Conservation (phyloP, 345 rosid species). For the Limnanthes douglasii region DNA sequence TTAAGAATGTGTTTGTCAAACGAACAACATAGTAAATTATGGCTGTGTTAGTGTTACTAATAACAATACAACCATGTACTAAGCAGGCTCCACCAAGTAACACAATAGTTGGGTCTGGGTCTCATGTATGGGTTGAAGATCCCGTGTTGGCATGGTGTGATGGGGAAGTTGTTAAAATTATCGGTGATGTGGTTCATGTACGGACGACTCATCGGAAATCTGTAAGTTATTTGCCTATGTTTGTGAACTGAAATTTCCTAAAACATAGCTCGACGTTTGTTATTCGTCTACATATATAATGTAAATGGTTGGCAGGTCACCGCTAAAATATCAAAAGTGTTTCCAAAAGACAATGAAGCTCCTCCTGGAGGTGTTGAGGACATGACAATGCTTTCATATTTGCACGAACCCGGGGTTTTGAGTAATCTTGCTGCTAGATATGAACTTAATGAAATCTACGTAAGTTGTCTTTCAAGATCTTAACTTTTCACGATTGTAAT, state of each 20-base stretch:
- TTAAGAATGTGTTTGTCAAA: too few relatives aligned
- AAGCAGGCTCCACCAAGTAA: conserved; percentile 76
- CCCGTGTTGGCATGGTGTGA: conserved; percentile 75
- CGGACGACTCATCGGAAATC: conserved; percentile 46
- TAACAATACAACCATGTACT: too few relatives aligned
- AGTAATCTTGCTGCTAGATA: conserved; percentile 91
- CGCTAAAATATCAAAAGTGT: conserved; percentile 52
- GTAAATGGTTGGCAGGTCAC: too few relatives aligned
- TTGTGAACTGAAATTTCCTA: too few relatives aligned
- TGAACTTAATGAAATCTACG: conserved; percentile 96
- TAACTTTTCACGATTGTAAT: neutral
- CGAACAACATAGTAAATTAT: too few relatives aligned
- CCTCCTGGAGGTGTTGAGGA: conserved; percentile 97
- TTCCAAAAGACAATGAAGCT: conserved; percentile 76
- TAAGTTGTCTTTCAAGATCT: conserved; percentile 27
- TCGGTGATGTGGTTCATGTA: conserved; percentile 65
- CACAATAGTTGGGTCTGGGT: conserved; percentile 84
- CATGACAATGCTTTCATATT: conserved; percentile 95
- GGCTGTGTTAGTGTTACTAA: too few relatives aligned
- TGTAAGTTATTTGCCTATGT: conserved; percentile 41
- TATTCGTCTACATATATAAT: too few relatives aligned
- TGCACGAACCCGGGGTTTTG: conserved; percentile 96
- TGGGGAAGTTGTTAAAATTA: conserved; percentile 76
- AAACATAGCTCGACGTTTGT: too few relatives aligned
- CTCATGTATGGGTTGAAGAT: conserved; percentile 97